These are phyloP conservation scores for Candida ortonii DNA, from an alignment of 805 yeast species.

Conservation along the genomic window DNA sequence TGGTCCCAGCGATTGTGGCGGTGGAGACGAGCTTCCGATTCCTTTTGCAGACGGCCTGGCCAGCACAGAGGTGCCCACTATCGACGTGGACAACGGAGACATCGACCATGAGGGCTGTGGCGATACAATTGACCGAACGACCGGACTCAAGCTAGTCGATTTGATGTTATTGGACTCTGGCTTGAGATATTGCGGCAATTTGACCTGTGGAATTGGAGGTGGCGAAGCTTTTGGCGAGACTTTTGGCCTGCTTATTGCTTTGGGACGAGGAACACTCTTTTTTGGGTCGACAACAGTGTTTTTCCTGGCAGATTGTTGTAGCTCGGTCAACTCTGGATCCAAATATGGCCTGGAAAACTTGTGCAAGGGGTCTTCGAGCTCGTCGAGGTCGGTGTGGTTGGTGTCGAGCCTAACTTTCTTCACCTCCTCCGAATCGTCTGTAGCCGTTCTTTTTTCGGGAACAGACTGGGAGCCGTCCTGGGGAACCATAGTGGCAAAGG, in stretches of 20 bases:
- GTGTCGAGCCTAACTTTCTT: constrained; percentile 11
- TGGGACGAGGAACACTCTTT: constrained; percentile 3
- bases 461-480: constrained; percentile 7
- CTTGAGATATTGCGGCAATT: constrained; percentile 32
- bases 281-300: neutral
- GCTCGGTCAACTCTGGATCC: constrained; percentile 2
- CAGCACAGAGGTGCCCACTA: constrained; percentile 1
- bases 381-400: constrained; percentile 3
- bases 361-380: constrained; percentile 10
- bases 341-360: constrained; percentile 12
- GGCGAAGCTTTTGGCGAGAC: constrained; percentile 11
- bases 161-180: constrained; percentile 20
- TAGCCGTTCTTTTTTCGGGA: constrained; percentile 22
- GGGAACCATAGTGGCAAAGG: constrained; percentile 5
- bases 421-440: neutral
- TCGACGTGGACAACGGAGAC: constrained; percentile 1
- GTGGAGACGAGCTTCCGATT: no score
- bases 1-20: constrained; percentile 2
- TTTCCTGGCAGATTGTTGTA: neutral
- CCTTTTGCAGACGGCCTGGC: constrained; percentile 14
- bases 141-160: constrained; percentile 11
- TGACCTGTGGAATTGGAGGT: constrained; percentile 21
- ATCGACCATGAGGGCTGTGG: constrained; percentile 8
- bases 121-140: constrained; percentile 17
- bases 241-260: constrained; percentile 2